Evolutionary conservation across 2,329 filamentous ascomycete genomes (phyloP).

Genomic region (Phoma sp.): DNA sequence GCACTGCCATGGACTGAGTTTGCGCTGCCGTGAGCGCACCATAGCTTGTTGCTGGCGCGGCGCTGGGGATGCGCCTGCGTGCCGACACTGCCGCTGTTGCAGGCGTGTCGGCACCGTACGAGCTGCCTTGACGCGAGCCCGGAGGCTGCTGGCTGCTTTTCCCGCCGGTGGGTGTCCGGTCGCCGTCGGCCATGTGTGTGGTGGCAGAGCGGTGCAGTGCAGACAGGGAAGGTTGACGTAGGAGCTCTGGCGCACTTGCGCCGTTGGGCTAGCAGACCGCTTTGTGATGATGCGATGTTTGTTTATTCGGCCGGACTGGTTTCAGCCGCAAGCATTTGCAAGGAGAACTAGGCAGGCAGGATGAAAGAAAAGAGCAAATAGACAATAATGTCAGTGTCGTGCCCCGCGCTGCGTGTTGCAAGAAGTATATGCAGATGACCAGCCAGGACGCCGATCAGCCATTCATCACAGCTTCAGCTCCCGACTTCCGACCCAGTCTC

Average conservation of each 20-base stretch:
- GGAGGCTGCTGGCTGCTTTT: constrained; percentile 33
- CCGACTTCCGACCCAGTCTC: constrained; percentile 11
- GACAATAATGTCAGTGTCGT: constrained; percentile 8
- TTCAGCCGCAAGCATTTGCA: constrained; percentile 21
- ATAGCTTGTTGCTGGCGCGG: constrained; percentile 43
- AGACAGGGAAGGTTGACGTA: constrained; percentile 10
- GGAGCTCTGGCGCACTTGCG: not conserved
- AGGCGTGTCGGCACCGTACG: constrained; percentile 33
- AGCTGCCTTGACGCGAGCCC: constrained; percentile 37
- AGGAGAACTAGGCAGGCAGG: constrained; percentile 10
- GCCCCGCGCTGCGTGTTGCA: constrained; percentile 26
- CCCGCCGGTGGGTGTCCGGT: constrained; percentile 32
- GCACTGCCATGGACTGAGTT: not conserved
- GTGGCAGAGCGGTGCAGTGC: constrained; percentile 18
- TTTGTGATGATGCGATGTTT: constrained; percentile 2
- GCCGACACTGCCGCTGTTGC: constrained; percentile 34
- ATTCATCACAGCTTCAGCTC: constrained; percentile 10
- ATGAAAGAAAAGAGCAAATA: constrained; percentile 11
- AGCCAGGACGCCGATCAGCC: constrained; percentile 13
- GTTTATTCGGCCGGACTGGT: constrained; percentile 25
- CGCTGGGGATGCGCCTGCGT: constrained; percentile 40
- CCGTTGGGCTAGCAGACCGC: constrained; percentile 12
- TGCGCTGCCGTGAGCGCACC: constrained; percentile 32
- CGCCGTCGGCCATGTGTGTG: constrained; percentile 41
- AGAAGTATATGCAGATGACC: constrained; percentile 36